Evolutionary conservation across 139 green algal species (phyloP).

Genomic region (Chlamydomonas schloesseri): DNA sequence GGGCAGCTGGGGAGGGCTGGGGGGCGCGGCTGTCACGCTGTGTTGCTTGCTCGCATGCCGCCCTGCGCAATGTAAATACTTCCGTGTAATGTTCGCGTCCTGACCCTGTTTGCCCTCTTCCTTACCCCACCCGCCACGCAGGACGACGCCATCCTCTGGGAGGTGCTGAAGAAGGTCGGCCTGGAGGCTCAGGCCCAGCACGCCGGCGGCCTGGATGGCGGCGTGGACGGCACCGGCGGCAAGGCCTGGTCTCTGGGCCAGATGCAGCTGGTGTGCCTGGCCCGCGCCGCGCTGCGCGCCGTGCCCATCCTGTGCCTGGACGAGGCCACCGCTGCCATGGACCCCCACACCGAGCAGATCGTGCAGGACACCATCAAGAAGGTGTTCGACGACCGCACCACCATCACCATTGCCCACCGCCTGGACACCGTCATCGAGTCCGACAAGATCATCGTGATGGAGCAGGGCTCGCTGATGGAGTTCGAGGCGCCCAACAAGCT

Average conservation of each 20-base stretch:
- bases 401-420: constrained; percentile 79
- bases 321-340: constrained; percentile 83
- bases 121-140: too few relatives aligned
- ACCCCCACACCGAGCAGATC: constrained; percentile 78
- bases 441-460: constrained; percentile 77
- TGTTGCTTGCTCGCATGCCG: neutral
- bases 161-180: constrained; percentile 67
- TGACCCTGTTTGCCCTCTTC: too few relatives aligned
- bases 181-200: constrained; percentile 37
- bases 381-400: constrained; percentile 72
- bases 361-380: constrained; percentile 73
- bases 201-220: neutral
- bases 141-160: constrained; percentile 82
- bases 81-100: too few relatives aligned
- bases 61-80: too few relatives aligned
- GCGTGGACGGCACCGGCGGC: constrained; percentile 50
- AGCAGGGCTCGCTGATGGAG: constrained; percentile 64
- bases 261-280: constrained; percentile 84
- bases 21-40: too few relatives aligned
- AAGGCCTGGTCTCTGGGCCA: constrained; percentile 74
- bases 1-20: too few relatives aligned
- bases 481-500: constrained; percentile 58
- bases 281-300: constrained; percentile 71
- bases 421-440: constrained; percentile 85
- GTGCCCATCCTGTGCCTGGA: constrained; percentile 77